Conservation (phyloP, 2,329 filamentous ascomycete genomes). For the Alternaria sp. region DNA sequence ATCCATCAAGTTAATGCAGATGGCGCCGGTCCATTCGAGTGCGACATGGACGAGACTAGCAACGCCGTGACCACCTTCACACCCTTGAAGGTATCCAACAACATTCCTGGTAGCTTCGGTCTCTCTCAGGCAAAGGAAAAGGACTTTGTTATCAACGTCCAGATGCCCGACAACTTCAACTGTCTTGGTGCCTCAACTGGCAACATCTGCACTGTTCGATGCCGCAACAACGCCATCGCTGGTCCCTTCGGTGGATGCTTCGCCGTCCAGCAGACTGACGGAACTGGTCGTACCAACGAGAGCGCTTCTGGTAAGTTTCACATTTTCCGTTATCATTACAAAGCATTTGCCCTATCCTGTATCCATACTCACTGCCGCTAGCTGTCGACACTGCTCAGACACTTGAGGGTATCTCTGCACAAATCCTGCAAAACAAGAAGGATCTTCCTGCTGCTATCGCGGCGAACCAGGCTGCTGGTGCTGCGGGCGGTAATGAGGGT, state of each 20-base stretch:
- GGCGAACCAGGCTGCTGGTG: slow-evolving; percentile 57
- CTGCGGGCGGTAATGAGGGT: slow-evolving; percentile 46
- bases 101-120: slow-evolving; percentile 66
- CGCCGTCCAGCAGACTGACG: slow-evolving; percentile 65
- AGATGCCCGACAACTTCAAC: slow-evolving; percentile 64
- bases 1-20: slow-evolving; percentile 70
- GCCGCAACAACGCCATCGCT: slow-evolving; percentile 66
- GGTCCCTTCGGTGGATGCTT: slow-evolving; percentile 71
- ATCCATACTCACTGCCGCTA: slow-evolving; percentile 35
- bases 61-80: slow-evolving; percentile 55
- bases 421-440: slow-evolving; percentile 61
- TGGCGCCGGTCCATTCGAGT: slow-evolving; percentile 70
- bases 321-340: slow-evolving; percentile 1
- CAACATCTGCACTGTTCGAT: slow-evolving; percentile 69
- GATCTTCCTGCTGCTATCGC: slow-evolving; percentile 60
- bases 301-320: slow-evolving; percentile 39
- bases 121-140: slow-evolving; percentile 64
- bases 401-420: slow-evolving; percentile 56
- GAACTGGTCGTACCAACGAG: slow-evolving; percentile 34
- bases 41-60: slow-evolving; percentile 69
- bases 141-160: slow-evolving; percentile 66
- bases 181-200: slow-evolving; percentile 63
- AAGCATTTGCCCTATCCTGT: slow-evolving; percentile 15
- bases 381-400: slow-evolving; percentile 58
- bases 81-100: slow-evolving; percentile 64